These are phyloP conservation scores for Neurospora sp. DNA, from an alignment of 495 filamentous ascomycete genomes.

Conservation along the genomic window DNA sequence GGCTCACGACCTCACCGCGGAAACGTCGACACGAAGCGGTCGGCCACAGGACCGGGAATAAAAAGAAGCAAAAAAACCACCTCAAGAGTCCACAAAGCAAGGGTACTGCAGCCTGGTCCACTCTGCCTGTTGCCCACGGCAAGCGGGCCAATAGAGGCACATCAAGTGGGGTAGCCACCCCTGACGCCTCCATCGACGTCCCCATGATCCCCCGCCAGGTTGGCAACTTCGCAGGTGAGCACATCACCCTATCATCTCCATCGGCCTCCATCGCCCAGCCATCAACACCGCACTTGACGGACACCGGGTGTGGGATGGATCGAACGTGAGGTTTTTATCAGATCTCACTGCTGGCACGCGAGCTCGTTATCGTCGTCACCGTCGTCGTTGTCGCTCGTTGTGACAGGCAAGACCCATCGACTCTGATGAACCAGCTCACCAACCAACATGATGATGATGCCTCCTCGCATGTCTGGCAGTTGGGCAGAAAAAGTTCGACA, in stretches of 20 bases:
- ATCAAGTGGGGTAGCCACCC: constrained; percentile 5
- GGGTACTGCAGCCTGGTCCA: constrained; percentile 6
- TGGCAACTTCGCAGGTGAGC: background rate
- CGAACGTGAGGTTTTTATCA: constrained; percentile 7
- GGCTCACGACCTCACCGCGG: constrained; percentile 1
- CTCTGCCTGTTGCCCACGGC: constrained; percentile 3
- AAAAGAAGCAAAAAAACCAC: constrained; percentile 5
- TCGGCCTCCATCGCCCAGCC: background rate
- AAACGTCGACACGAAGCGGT: constrained; percentile 1
- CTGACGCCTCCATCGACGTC: constrained; percentile 12
- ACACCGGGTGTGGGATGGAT: constrained; percentile 2
- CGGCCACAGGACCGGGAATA: constrained; percentile 3
- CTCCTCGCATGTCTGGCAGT: background rate
- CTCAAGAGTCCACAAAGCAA: background rate
- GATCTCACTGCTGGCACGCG: background rate
- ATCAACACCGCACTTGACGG: constrained; percentile 1
- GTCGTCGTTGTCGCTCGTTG: background rate
- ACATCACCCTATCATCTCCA: background rate
- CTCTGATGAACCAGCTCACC: background rate
- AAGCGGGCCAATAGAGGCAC: constrained; percentile 15
- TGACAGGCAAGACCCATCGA: background rate
- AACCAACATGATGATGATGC: background rate
- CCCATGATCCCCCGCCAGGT: constrained; percentile 3
- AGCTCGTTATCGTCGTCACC: background rate
- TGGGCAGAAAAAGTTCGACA: background rate